Conservation (phyloP, 768 basidiomycete species). For the Strobilomyces confusus region DNA sequence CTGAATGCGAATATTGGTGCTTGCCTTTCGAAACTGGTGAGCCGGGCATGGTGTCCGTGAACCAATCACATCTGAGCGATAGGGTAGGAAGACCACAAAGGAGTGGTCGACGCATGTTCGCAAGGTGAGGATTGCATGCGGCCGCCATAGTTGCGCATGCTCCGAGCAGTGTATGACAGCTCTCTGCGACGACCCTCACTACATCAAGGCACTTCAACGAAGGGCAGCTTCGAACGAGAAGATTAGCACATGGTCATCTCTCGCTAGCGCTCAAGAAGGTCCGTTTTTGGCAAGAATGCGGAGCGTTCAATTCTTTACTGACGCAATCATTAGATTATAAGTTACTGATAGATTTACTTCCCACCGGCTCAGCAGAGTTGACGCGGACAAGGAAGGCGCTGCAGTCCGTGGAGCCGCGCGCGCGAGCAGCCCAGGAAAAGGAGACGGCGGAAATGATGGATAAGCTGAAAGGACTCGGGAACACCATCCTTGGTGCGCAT, state of each 20-base stretch:
- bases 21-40: conserved; percentile 74
- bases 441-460: conserved; percentile 91
- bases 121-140: conserved; percentile 44
- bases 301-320: background rate
- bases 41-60: conserved; percentile 20
- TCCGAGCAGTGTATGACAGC: conserved; percentile 43
- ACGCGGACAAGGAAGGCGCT: conserved; percentile 48
- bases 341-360: conserved; percentile 60
- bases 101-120: conserved; percentile 76
- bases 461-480: conserved; percentile 90
- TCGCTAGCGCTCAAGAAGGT: conserved; percentile 86
- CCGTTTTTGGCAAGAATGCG: background rate
- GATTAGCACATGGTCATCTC: conserved; percentile 77
- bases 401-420: conserved; percentile 55
- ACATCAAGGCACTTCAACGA: conserved; percentile 84
- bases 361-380: conserved; percentile 48
- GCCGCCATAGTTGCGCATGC: background rate
- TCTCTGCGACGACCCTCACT: conserved; percentile 78
- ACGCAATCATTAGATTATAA: conserved; percentile 62
- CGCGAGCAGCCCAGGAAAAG: conserved; percentile 73
- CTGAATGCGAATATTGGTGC: conserved; percentile 88
- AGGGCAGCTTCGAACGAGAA: conserved; percentile 84
- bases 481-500: conserved; percentile 74
- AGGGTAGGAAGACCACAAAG: conserved; percentile 68
- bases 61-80: conserved; percentile 1